These are phyloP conservation scores for Knufia petricola DNA, from an alignment of 2,329 filamentous ascomycete species.

Conservation along the genomic window DNA sequence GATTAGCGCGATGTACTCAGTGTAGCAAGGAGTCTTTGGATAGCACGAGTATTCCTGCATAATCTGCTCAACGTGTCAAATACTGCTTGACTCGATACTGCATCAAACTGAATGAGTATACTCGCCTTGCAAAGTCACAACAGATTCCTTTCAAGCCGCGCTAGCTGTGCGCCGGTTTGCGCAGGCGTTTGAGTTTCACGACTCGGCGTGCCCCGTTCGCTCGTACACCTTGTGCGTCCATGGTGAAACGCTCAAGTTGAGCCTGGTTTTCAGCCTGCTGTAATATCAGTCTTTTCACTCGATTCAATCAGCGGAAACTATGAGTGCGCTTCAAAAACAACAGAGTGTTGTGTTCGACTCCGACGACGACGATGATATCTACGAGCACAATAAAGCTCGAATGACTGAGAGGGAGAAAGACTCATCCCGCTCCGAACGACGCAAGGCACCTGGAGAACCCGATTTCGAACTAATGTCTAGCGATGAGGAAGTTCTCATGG, in stretches of 20 bases:
- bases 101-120: too few relatives aligned
- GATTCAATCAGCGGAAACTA: neutral
- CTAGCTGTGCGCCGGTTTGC: conserved; percentile 8
- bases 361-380: conserved; percentile 20
- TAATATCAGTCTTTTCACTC: too few relatives aligned
- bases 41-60: too few relatives aligned
- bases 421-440: conserved; percentile 11
- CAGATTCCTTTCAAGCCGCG: too few relatives aligned
- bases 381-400: conserved; percentile 18
- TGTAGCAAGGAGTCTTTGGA: too few relatives aligned
- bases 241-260: too few relatives aligned
- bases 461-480: conserved; percentile 12
- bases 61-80: too few relatives aligned
- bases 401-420: conserved; percentile 14
- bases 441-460: conserved; percentile 10
- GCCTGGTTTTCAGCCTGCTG: too few relatives aligned
- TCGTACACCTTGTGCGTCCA: too few relatives aligned
- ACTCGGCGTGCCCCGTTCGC: neutral
- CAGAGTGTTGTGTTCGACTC: conserved; percentile 14
- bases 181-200: neutral
- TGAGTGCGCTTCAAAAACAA: conserved; percentile 2
- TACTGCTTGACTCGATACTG: too few relatives aligned
- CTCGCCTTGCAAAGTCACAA: too few relatives aligned
- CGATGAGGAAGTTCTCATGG: conserved; percentile 17
- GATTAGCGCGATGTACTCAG: neutral